Evolutionary conservation across 2,329 filamentous ascomycete genomes (phyloP).

Genomic region (Aspergillus sojae): DNA sequence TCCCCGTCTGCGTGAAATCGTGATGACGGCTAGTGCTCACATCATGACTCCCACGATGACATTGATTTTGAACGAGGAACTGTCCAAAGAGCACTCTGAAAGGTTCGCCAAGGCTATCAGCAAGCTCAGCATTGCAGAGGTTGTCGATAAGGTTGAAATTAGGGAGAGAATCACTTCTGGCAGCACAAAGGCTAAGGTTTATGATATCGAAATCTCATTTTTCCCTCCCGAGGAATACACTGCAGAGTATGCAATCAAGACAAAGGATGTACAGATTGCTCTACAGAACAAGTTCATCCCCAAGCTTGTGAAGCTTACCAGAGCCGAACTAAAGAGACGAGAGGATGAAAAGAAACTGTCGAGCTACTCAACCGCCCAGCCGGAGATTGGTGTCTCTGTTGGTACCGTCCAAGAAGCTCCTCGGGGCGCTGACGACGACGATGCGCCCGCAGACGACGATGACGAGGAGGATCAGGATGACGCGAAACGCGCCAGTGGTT

Average conservation of each 20-base stretch:
- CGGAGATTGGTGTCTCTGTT: slow-evolving; percentile 70
- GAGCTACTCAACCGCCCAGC: slow-evolving; percentile 69
- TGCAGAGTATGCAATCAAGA: slow-evolving; percentile 79
- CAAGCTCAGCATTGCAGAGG: slow-evolving; percentile 77
- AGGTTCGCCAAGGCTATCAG: slow-evolving; percentile 91
- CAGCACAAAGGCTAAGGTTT: slow-evolving; percentile 75
- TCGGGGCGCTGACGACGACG: slow-evolving; percentile 52
- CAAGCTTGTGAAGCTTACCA: slow-evolving; percentile 69
- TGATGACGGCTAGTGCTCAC: slow-evolving; percentile 91
- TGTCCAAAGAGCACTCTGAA: slow-evolving; percentile 69
- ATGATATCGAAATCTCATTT: slow-evolving; percentile 78
- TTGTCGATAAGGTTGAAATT: slow-evolving; percentile 79
- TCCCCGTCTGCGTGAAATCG: slow-evolving; percentile 91
- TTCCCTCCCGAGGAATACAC: slow-evolving; percentile 84
- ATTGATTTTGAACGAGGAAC: slow-evolving; percentile 72
- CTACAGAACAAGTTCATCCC: slow-evolving; percentile 81
- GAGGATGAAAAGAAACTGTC: slow-evolving; percentile 58
- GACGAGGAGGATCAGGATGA: slow-evolving; percentile 79
- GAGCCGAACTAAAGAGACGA: slow-evolving; percentile 79
- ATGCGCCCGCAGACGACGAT: slow-evolving; percentile 68
- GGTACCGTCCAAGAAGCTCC: slow-evolving; percentile 58
- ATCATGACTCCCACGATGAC: slow-evolving; percentile 83
- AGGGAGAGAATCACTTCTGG: slow-evolving; percentile 78
- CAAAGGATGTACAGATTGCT: slow-evolving; percentile 74
- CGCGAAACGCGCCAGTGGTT: slow-evolving; percentile 61